Evolutionary conservation across 1,139 yeast genomes (phyloP), one percentile per base, ranked within the genome.

Genomic region (Hansenula sp.): DNA sequence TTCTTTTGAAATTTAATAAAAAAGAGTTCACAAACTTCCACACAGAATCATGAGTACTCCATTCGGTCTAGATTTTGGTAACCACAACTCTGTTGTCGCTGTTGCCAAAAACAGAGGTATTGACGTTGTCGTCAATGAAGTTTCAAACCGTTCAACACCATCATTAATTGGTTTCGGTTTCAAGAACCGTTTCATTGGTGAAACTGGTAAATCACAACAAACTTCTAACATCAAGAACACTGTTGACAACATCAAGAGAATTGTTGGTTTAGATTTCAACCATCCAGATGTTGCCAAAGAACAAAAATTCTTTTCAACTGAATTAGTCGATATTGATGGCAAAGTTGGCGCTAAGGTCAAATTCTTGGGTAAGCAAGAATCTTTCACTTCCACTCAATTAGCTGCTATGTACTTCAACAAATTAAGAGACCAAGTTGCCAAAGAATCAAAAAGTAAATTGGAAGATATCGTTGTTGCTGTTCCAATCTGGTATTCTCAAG

Each of bases 81-180:
- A 90, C 74, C 77, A 80, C 76, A 87, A 79, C 77, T 82, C 96
- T 53, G 97, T 91, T 57, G 79, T 93, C 65, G 98, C 97, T 40
- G 96, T 95, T 66, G 99, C 99, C 53, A 87, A 95, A 70, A 93
- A 93, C 81, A 84, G 98, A 76, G 98, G 98, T 65, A 93, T 94
- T 67, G 99, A 93, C 70, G 84, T 94, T 61, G 88, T 93, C 61
- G 98, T 93, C 73, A 94, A 94, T 68, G 99, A 93, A 71, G 99
- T 93, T 43, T 91, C 98, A 46, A 93, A 93, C 83, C 86, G 99
- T 72, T 71, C 95, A 55, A 93, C 99, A 35, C 99, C 99, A 52
- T 74, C 97, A 24, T 74, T 93, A 56, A 94, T 94, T 58, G 98
- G 97, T 34, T 93, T 93, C 61, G 98, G 98, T 56, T 66, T 67